phyloP scores from a whole-genome alignment of 345 rosid genomes.

The Viola odorata region DNA sequence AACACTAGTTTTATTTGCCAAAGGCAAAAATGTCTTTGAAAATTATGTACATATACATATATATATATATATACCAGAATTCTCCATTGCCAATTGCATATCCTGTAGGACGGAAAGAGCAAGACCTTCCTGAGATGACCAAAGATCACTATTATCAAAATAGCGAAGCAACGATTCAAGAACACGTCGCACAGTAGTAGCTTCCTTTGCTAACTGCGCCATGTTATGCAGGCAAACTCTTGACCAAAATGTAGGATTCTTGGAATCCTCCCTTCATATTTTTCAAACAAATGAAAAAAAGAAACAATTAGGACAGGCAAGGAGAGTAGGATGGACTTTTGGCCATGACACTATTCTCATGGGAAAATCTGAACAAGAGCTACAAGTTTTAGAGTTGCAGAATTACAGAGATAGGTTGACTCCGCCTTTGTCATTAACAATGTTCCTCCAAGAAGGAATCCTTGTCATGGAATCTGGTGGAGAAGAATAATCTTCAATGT shows the following conservation, averaged over 20 bases:
- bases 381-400: not conserved
- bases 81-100: constrained; percentile 55
- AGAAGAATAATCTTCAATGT: constrained; percentile 24
- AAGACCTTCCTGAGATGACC: constrained; percentile 56
- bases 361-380: no score
- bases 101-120: constrained; percentile 54
- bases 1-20: not conserved
- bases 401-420: constrained; percentile 46
- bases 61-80: constrained; percentile 48
- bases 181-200: constrained; percentile 59
- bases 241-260: constrained; percentile 57
- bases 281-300: not conserved
- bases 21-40: constrained; percentile 6
- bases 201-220: constrained; percentile 68
- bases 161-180: constrained; percentile 61
- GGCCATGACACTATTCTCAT: not conserved
- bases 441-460: constrained; percentile 53
- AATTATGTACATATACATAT: not conserved
- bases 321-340: constrained; percentile 3
- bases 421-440: constrained; percentile 61
- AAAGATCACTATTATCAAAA: constrained; percentile 53
- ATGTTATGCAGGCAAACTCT: constrained; percentile 56
- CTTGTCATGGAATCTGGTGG: constrained; percentile 33
- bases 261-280: constrained; percentile 45
- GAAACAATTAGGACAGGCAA: constrained; percentile 3